Percentiles rank a stretch among this genome's conserved stretches.
phyloP scores from a whole-genome alignment of 1,284 basidiomycete genomes.

The Trametes polyzona region DNA sequence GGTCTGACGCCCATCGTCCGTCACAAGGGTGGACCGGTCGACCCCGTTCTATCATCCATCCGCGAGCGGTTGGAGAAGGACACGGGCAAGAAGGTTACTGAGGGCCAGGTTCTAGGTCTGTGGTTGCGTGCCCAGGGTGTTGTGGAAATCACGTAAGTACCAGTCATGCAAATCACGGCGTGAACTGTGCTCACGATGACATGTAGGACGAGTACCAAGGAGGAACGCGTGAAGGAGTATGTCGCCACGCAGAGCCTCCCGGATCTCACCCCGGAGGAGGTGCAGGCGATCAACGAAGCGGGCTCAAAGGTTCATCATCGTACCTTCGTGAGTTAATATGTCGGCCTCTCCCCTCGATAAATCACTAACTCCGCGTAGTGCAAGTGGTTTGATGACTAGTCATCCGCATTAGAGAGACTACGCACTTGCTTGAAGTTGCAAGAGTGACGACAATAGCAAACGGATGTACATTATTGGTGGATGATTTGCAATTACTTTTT shows the following conservation, averaged over 20 bases:
- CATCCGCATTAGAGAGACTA: too few relatives aligned
- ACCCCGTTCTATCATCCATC: slow-evolving; percentile 37
- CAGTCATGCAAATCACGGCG: not conserved
- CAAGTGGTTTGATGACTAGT: slow-evolving; percentile 6
- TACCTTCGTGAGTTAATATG: slow-evolving; percentile 48
- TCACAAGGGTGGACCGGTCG: slow-evolving; percentile 58
- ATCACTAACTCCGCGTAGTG: slow-evolving; percentile 3
- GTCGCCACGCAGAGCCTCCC: slow-evolving; percentile 57
- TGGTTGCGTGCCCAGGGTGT: slow-evolving; percentile 40
- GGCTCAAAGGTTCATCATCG: slow-evolving; percentile 67
- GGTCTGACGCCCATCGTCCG: slow-evolving; percentile 65
- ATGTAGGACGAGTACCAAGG: slow-evolving; percentile 71
- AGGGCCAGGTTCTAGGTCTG: slow-evolving; percentile 40
- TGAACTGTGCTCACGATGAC: not conserved
- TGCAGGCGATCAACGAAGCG: slow-evolving; percentile 60
- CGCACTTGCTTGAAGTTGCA: too few relatives aligned
- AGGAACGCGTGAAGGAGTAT: slow-evolving; percentile 68
- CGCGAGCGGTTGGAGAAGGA: slow-evolving; percentile 31
- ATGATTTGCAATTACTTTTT: too few relatives aligned
- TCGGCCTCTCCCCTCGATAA: too few relatives aligned
- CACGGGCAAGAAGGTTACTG: slow-evolving; percentile 36
- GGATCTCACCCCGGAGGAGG: slow-evolving; percentile 63
- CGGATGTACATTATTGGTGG: not conserved
- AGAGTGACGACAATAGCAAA: too few relatives aligned
- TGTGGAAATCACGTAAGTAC: slow-evolving; percentile 62